These are phyloP conservation scores for Lentinus brumalis DNA, from an alignment of 768 basidiomycete species.

Conservation along the genomic window DNA sequence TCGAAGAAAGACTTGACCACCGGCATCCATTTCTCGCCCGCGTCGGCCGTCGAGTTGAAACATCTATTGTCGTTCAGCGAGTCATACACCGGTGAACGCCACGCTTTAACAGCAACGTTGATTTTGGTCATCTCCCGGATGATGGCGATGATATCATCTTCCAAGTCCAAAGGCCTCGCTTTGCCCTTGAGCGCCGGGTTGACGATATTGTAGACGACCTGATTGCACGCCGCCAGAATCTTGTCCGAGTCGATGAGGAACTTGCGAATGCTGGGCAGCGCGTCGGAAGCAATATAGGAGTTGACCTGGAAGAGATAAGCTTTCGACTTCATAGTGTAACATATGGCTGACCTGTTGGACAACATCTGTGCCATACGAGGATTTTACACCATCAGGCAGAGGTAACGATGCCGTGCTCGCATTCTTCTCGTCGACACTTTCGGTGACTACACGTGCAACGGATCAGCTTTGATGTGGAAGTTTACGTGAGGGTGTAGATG, in stretches of 20 bases:
- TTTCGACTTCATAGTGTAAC: background rate
- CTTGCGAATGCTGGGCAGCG: constrained; percentile 74
- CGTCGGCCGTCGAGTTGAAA: constrained; percentile 70
- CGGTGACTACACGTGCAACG: constrained; percentile 12
- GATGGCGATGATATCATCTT: constrained; percentile 63
- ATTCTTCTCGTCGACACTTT: constrained; percentile 62
- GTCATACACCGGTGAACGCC: constrained; percentile 80
- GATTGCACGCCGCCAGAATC: constrained; percentile 74
- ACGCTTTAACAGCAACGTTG: constrained; percentile 77
- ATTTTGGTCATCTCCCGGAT: constrained; percentile 79
- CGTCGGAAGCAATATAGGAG: constrained; percentile 64
- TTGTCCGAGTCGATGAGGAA: constrained; percentile 87
- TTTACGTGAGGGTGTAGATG: background rate
- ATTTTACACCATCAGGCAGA: constrained; percentile 34
- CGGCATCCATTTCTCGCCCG: constrained; percentile 68
- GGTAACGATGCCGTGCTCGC: constrained; percentile 44
- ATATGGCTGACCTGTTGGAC: constrained; percentile 45
- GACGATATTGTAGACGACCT: constrained; percentile 83
- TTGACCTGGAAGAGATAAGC: constrained; percentile 54
- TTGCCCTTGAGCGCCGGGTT: constrained; percentile 80
- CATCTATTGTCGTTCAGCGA: constrained; percentile 83
- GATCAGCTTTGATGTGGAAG: background rate
- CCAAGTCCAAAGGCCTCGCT: constrained; percentile 82
- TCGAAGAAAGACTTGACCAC: constrained; percentile 82
- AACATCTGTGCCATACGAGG: constrained; percentile 40